These are phyloP conservation scores for Xanthoparmelia taractica DNA, from an alignment of 495 filamentous ascomycete species.

Conservation along the genomic window DNA sequence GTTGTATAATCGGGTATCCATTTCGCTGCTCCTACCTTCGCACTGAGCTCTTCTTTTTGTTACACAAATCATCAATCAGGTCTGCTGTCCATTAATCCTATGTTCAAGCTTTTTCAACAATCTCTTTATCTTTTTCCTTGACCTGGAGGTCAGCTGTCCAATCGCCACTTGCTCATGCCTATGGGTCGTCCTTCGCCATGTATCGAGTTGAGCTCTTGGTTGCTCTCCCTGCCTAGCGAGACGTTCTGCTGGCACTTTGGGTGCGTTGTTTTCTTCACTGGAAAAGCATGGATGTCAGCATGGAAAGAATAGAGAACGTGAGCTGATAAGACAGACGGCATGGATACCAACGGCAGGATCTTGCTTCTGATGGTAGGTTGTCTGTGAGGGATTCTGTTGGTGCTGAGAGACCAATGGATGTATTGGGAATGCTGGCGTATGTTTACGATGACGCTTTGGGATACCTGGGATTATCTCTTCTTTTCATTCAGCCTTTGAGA, in stretches of 20 bases:
- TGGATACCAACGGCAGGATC: background rate
- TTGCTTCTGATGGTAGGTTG: background rate
- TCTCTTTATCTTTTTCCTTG: background rate
- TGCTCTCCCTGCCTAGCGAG: background rate
- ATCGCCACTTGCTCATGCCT: constrained; percentile 6
- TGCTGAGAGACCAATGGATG: background rate
- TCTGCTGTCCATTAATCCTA: background rate
- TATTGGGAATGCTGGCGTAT: background rate
- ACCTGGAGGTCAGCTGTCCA: background rate
- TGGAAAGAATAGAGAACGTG: background rate
- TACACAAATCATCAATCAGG: background rate
- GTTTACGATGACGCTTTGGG: background rate
- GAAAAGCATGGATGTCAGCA: background rate
- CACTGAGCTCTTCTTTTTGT: background rate
- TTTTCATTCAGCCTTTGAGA: background rate
- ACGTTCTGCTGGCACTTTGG: background rate
- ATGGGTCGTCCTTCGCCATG: background rate
- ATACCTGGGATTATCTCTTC: background rate
- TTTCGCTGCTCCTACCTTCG: background rate
- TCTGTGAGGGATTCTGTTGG: background rate
- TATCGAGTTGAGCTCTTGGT: background rate
- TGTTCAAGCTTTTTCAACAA: background rate
- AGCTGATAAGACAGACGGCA: background rate
- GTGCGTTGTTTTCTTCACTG: background rate
- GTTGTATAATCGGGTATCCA: background rate